Evolutionary conservation across 768 basidiomycete genomes (phyloP).

Genomic region (Termitomyces sp.): DNA sequence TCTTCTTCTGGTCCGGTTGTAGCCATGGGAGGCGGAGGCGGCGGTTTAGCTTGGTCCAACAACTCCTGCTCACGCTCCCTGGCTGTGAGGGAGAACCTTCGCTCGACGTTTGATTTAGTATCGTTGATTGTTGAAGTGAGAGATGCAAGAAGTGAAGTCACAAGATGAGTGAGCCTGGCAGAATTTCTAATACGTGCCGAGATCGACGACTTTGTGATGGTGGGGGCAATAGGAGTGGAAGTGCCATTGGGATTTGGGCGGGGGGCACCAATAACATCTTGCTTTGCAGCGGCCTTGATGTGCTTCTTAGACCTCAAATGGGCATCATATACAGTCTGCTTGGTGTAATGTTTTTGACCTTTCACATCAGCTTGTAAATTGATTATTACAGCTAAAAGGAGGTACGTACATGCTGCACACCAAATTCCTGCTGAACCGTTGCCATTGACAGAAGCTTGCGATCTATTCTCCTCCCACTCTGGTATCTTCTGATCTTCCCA

Average conservation of each 20-base stretch:
- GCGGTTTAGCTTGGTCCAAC: conserved; percentile 60
- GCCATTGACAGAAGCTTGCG: conserved; percentile 40
- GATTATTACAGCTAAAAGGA: not conserved
- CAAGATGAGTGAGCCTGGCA: conserved; percentile 68
- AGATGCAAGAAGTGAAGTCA: conserved; percentile 57
- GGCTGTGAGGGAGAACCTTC: conserved; percentile 94
- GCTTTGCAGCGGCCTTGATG: conserved; percentile 80
- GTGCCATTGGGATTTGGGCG: conserved; percentile 57
- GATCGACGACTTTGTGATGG: conserved; percentile 26
- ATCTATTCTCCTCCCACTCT: conserved; percentile 61
- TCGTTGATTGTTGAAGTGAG: conserved; percentile 72
- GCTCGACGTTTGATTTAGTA: conserved; percentile 94
- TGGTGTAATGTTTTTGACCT: conserved; percentile 95
- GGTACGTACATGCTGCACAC: conserved; percentile 84
- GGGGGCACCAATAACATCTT: conserved; percentile 42
- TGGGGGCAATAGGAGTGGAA: conserved; percentile 20
- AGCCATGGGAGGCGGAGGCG: conserved; percentile 40
- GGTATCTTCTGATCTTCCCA: conserved; percentile 77
- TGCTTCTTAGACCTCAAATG: conserved; percentile 96
- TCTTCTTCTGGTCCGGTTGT: conserved; percentile 45
- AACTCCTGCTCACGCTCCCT: conserved; percentile 94
- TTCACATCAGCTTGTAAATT: not conserved
- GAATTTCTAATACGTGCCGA: conserved; percentile 54
- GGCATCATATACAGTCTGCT: conserved; percentile 96
- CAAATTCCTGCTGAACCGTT: conserved; percentile 62